Evolutionary conservation across 1,139 yeast species (phyloP), one percentile per base, ranked within the genome.

Genomic region (Lodderomyces parapsilosis): DNA sequence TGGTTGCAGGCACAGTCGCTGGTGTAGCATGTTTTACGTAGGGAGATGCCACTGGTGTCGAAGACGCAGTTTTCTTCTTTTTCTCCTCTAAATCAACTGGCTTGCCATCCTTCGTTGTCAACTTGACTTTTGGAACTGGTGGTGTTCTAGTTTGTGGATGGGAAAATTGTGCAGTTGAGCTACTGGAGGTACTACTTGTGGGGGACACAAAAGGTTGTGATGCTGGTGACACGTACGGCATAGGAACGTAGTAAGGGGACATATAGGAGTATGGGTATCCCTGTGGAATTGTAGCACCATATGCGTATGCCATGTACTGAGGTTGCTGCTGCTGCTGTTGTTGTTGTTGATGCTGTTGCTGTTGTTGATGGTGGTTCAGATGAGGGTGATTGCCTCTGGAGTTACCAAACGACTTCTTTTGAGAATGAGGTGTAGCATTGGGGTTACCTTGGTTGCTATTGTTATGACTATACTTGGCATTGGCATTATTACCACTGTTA

Each of bases 21-120:
- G 55, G 48, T 25, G 55, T 40, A 6, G 54, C 52, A 38, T 54
- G 41, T 43, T 42, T 44, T 34, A 48, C 52, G 32, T 48, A 52
- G 3, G 54, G 49, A 13, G 61, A 49, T 8, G 59, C 51, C 11
- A 52, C 46, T n/a, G 57, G 52, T 11, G 57, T 48, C 15, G 59
- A 51, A 1, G 60, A 48, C 14, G 56, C 53, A 13, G 53, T 45
- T 23, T 56, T 50, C 54, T 60, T 65, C 56, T 67, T 70, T 58
- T 68, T 69, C 40, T 69, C 76, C 44, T 72, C 77, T 49, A 71
- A 69, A 50, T 72, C 75, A 41, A 72, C 66, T 38, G 64, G 72
- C 48, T 66, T 71, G n/a, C 78, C 78, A 40, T 71, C 76, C 52
- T 68, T 71, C 46, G 71, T 74, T 41, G 78, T 71, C 48, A 73